phyloP scores from a whole-genome alignment of 768 basidiomycete species.

The Collybiopsis luxurians region DNA sequence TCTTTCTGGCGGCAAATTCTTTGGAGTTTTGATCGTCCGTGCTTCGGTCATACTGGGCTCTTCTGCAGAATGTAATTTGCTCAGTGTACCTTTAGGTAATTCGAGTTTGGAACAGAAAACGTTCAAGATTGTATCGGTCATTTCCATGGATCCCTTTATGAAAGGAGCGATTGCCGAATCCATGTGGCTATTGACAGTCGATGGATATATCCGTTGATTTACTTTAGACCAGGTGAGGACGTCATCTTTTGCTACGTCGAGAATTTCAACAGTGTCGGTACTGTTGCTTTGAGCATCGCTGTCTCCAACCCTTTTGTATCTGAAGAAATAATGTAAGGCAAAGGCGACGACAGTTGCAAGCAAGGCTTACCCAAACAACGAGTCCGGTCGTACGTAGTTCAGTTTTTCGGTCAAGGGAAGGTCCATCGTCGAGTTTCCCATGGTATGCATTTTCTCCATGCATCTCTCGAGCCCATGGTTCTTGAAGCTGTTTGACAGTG shows the following conservation, averaged over 20 bases:
- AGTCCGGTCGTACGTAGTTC: not conserved
- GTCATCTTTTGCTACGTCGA: conserved; percentile 41
- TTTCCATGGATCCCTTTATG: conserved; percentile 29
- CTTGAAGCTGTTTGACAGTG: no score
- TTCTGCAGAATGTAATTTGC: conserved; percentile 26
- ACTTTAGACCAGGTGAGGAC: conserved; percentile 37
- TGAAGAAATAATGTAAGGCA: no score
- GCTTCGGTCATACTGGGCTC: conserved; percentile 40
- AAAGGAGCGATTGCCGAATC: not conserved
- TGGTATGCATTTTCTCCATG: no score
- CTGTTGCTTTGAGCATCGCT: conserved; percentile 35
- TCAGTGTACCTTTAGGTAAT: conserved; percentile 36
- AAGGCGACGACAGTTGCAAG: no score
- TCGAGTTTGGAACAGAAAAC: conserved; percentile 39
- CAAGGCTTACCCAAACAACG: not conserved
- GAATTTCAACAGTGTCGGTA: conserved; percentile 35
- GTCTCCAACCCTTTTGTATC: conserved; percentile 42
- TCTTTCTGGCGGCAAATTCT: conserved; percentile 21
- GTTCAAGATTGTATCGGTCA: conserved; percentile 35
- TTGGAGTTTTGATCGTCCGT: conserved; percentile 37
- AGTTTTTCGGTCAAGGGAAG: no score
- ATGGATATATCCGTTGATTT: conserved; percentile 39
- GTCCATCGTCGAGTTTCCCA: no score
- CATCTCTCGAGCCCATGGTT: no score
- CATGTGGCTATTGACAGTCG: conserved; percentile 14